These are phyloP conservation scores for Stephanodiscus triporus DNA, from an alignment of 108 stramenopile species.

Conservation along the genomic window DNA sequence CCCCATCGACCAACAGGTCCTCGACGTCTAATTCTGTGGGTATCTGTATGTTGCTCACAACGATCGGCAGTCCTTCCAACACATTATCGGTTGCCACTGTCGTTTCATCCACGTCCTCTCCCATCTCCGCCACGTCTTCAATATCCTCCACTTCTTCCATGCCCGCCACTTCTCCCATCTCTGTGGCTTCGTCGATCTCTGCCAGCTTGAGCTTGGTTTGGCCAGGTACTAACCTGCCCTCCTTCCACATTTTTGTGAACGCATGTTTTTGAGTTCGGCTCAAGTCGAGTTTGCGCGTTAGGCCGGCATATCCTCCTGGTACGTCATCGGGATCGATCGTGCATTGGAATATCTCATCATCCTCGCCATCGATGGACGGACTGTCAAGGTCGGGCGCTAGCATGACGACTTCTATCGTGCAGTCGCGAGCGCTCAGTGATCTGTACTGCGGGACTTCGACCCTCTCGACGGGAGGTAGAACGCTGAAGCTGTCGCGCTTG, in stretches of 20 bases:
- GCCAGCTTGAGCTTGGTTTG: not conserved
- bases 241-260: conserved; percentile 1
- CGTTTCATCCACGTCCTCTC: not conserved
- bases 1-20: not conserved
- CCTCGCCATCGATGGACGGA: not conserved
- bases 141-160: no score
- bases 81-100: not conserved
- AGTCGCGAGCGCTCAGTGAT: not conserved
- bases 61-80: not conserved
- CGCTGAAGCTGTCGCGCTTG: no score
- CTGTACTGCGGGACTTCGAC: no score
- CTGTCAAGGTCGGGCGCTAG: conserved; percentile 1
- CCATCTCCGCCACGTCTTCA: no score
- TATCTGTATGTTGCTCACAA: not conserved
- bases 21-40: not conserved
- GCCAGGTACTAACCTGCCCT: not conserved
- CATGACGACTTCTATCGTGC: conserved; percentile 9
- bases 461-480: no score
- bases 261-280: not conserved
- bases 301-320: conserved; percentile 1
- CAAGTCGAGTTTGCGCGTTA: not conserved
- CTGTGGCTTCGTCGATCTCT: not conserved
- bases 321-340: not conserved
- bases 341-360: conserved; percentile 5
- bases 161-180: not conserved